These are phyloP conservation scores for Stachybotrys chlorohalonatus DNA, from an alignment of 2,329 filamentous ascomycete species.

Conservation along the genomic window DNA sequence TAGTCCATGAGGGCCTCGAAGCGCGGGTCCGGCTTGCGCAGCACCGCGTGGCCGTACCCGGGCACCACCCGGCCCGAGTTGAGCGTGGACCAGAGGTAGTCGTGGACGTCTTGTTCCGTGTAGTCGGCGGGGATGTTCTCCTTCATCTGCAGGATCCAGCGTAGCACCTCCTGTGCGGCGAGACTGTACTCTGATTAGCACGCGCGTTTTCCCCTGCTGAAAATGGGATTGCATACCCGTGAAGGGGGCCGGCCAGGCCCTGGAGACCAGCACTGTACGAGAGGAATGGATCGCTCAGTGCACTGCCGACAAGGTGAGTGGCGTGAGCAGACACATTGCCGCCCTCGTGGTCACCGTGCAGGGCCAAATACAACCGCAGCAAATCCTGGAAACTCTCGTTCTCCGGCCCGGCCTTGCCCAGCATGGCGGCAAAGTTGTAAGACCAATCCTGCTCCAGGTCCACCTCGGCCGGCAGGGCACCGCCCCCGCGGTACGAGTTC, in stretches of 20 bases:
- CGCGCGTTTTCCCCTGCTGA: rapidly evolving
- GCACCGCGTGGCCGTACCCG: conserved; percentile 90
- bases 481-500: conserved; percentile 69
- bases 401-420: conserved; percentile 80
- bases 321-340: conserved; percentile 95
- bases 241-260: conserved; percentile 77
- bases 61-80: conserved; percentile 92
- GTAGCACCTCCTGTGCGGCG: conserved; percentile 91
- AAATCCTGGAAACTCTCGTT: conserved; percentile 95
- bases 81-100: conserved; percentile 87
- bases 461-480: conserved; percentile 64
- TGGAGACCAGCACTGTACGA: conserved; percentile 94
- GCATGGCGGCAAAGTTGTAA: conserved; percentile 96
- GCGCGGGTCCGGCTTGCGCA: conserved; percentile 92
- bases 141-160: conserved; percentile 97
- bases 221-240: conserved; percentile 34
- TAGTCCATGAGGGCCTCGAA: conserved; percentile 98
- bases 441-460: conserved; percentile 91
- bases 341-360: conserved; percentile 97
- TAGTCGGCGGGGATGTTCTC: conserved; percentile 71
- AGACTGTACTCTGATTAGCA: conserved; percentile 37
- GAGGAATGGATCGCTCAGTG: conserved; percentile 88
- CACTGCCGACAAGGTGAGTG: conserved; percentile 90
- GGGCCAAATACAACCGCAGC: conserved; percentile 83
- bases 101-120: conserved; percentile 70